Conservation (phyloP, 2,329 filamentous ascomycete species). For the Trichoderma hamatum region DNA sequence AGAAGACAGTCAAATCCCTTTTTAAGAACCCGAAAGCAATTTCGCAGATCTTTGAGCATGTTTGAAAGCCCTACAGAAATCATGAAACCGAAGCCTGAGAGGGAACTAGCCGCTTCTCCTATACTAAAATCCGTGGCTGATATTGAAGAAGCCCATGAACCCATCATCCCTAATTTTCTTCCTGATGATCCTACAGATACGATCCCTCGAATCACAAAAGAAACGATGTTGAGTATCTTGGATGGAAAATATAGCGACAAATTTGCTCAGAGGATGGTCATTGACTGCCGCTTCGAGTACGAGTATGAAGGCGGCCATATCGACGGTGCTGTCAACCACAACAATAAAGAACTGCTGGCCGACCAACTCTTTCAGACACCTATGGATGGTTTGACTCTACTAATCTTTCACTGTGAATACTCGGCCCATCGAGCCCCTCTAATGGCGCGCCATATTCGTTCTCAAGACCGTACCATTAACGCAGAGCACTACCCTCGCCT, state of each 20-base stretch:
- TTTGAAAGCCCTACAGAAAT: constrained; percentile 90
- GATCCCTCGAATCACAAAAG: constrained; percentile 81
- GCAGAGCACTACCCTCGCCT: constrained; percentile 83
- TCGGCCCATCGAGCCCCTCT: constrained; percentile 94
- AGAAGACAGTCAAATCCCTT: constrained; percentile 74
- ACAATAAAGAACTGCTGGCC: constrained; percentile 88
- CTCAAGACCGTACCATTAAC: constrained; percentile 84
- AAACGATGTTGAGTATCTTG: constrained; percentile 82
- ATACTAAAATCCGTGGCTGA: constrained; percentile 77
- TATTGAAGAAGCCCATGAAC: constrained; percentile 73
- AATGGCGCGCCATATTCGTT: constrained; percentile 92
- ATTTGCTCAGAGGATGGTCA: constrained; percentile 81
- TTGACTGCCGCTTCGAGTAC: constrained; percentile 98
- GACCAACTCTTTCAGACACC: constrained; percentile 73
- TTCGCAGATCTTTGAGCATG: constrained; percentile 94
- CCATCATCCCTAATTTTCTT: constrained; percentile 81
- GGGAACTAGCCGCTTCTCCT: constrained; percentile 51
- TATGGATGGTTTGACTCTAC: constrained; percentile 70
- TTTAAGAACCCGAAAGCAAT: constrained; percentile 80
- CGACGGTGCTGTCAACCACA: constrained; percentile 90
- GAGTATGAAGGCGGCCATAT: constrained; percentile 98
- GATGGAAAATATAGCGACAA: constrained; percentile 77
- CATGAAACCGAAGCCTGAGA: constrained; percentile 72
- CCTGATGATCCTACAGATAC: constrained; percentile 79
- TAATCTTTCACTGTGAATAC: constrained; percentile 98